Base-by-base conservation (phyloP, 768 basidiomycete species). In the Kwoniella bestiolae region DNA sequence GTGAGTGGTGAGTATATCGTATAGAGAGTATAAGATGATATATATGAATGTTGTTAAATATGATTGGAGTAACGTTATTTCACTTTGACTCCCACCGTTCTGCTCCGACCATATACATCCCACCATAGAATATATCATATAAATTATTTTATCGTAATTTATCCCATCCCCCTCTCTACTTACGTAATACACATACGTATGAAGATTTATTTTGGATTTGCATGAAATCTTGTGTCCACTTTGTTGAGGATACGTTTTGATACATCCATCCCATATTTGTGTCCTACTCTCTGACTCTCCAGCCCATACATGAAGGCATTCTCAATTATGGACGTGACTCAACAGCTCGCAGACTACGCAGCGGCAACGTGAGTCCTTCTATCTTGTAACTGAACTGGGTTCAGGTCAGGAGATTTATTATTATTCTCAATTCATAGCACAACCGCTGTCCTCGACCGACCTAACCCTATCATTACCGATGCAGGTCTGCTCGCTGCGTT, bases 401-500 rank as follows among this genome's bases (percentile, higher is more conserved):
- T n/a, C n/a, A n/a, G n/a, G n/a, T n/a, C n/a, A n/a, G n/a, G n/a
- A n/a, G n/a, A n/a, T n/a, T n/a, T n/a, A n/a, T n/a, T n/a, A n/a
- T n/a, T n/a, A n/a, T n/a, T n/a, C n/a, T n/a, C n/a, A n/a, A 25
- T n/a, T 49, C 23, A 23, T 52, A 76, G 77, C 65, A 65, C 77
- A 23, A 72, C 76, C 12, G 52, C 61, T 14, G 53, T 68, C 3
- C 65, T 71, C 41, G 66, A 69, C 9, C 67, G 74, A 61, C 50
- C 47, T 9, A 67, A 66, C 23, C 74, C 76, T 6, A 85, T 92
- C 67, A 87, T 89, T 46, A 84, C 92, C 64, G 96, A 99, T 82
- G 76, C 89, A 4, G 94, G 91, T 3, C 85, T 90, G 45, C 84
- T 99, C 21, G 86, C 90, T 4, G 92, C 91, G 1, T 91, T 91